These are phyloP conservation scores for Trifolium dubium DNA, from an alignment of 306 rosid genomes.

Conservation along the genomic window DNA sequence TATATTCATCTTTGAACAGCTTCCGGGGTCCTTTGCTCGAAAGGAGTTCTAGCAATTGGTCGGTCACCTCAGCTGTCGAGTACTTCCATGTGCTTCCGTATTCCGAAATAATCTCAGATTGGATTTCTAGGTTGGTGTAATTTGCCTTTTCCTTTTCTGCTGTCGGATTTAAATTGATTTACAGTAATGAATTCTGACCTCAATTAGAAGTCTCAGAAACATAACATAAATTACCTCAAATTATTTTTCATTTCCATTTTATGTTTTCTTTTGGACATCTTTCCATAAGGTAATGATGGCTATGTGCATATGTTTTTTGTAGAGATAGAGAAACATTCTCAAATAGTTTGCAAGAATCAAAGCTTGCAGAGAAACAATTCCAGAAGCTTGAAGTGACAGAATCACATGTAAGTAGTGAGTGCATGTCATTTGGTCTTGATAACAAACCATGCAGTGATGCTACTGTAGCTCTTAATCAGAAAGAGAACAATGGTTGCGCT, in stretches of 20 bases:
- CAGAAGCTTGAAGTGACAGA: conserved; percentile 37
- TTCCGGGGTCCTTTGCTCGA: conserved; percentile 69
- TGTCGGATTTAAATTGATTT: conserved; percentile 13
- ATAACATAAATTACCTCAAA: conserved; percentile 3
- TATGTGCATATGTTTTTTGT: conserved; percentile 27
- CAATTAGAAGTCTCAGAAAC: conserved; percentile 19
- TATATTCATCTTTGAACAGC: conserved; percentile 49
- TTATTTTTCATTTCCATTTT: conserved; percentile 25
- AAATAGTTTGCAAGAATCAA: conserved; percentile 49
- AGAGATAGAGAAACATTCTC: conserved; percentile 59
- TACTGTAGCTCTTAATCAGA: conserved; percentile 42
- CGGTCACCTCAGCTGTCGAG: conserved; percentile 60
- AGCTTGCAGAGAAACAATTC: conserved; percentile 34
- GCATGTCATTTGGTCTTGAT: conserved; percentile 31
- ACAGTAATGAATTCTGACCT: conserved; percentile 19
- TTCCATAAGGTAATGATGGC: conserved; percentile 10
- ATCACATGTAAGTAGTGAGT: conserved; percentile 28
- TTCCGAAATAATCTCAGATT: conserved; percentile 58
- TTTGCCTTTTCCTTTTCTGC: conserved; percentile 23
- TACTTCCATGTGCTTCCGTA: conserved; percentile 83
- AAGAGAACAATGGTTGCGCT: conserved; percentile 38
- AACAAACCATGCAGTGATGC: conserved; percentile 29
- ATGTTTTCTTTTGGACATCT: conserved; percentile 27
- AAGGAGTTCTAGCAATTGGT: conserved; percentile 59
- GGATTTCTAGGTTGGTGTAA: conserved; percentile 63